Percentiles rank a stretch among this genome's conserved stretches.
Evolutionary conservation across 352 stramenopile species (phyloP).

Genomic region (Pythium aphanidermatum): DNA sequence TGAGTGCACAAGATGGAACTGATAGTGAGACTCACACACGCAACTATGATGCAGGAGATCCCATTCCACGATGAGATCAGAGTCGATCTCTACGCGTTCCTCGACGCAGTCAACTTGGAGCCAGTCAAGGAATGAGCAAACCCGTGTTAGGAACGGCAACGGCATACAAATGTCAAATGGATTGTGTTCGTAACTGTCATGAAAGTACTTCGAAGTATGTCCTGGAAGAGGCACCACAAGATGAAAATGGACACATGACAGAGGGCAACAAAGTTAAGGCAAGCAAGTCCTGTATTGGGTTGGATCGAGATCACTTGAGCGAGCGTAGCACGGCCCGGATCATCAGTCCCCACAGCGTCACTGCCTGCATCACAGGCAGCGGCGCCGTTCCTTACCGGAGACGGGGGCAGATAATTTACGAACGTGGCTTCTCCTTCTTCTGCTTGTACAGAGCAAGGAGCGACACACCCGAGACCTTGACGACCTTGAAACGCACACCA

Average conservation of each 20-base stretch:
- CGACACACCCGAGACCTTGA: conserved; percentile 99
- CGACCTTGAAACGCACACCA: conserved; percentile 99
- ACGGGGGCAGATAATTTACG: conserved; percentile 70
- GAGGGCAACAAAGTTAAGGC: conserved; percentile 4
- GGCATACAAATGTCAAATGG: too few relatives aligned
- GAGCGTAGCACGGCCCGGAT: conserved; percentile 3
- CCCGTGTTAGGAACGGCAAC: too few relatives aligned
- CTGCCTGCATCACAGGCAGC: not conserved
- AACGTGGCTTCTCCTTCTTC: conserved; percentile 99
- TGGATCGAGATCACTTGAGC: conserved; percentile 21
- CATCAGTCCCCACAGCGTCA: not conserved
- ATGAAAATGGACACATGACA: not conserved
- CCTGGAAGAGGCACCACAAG: not conserved
- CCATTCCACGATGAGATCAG: conserved; percentile 40
- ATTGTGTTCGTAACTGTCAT: too few relatives aligned
- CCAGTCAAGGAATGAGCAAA: too few relatives aligned
- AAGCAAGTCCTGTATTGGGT: conserved; percentile 29
- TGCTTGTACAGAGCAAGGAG: conserved; percentile 99
- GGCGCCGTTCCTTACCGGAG: not conserved
- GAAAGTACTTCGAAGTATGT: too few relatives aligned
- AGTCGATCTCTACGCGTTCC: conserved; percentile 10
- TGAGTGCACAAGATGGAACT: too few relatives aligned
- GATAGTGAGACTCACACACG: too few relatives aligned
- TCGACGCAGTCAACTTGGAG: too few relatives aligned
- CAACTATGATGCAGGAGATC: conserved; percentile 20